Percentiles rank a stretch among this genome's conserved stretches.
These are phyloP conservation scores for Mycena latifolia DNA, from an alignment of 768 basidiomycete genomes.

Conservation along the genomic window DNA sequence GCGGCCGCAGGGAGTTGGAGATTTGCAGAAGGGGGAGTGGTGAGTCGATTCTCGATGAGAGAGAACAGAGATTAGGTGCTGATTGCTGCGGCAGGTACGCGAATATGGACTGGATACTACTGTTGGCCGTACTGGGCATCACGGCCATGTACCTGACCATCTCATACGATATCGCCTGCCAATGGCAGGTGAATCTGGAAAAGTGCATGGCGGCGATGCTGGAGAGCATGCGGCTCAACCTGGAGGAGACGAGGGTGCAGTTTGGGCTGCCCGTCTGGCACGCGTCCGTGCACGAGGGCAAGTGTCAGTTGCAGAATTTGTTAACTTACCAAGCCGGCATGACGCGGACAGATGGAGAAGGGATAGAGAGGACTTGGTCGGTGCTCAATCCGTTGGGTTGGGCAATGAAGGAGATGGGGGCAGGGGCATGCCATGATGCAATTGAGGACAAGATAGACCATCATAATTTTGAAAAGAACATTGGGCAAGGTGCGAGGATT, in stretches of 20 bases:
- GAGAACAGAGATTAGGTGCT: no score
- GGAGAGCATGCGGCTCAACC: no score
- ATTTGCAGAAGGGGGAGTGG: conserved; percentile 39
- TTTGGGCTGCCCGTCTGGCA: conserved; percentile 35
- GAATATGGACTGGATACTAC: conserved; percentile 41
- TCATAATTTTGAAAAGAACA: conserved; percentile 32
- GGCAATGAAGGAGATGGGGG: conserved; percentile 48
- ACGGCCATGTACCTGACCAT: conserved; percentile 11
- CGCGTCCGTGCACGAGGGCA: conserved; percentile 28
- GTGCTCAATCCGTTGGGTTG: conserved; percentile 37
- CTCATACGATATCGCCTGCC: conserved; percentile 44
- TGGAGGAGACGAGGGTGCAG: neutral
- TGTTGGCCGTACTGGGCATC: conserved; percentile 12
- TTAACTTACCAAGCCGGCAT: conserved; percentile 24
- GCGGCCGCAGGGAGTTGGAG: conserved; percentile 21
- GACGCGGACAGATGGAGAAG: conserved; percentile 28
- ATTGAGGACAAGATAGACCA: conserved; percentile 44
- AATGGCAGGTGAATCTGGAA: conserved; percentile 29
- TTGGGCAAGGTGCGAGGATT: neutral
- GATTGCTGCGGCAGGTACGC: conserved; percentile 33
- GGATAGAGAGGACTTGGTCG: conserved; percentile 44
- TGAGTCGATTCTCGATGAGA: no score
- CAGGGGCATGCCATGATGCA: conserved; percentile 37
- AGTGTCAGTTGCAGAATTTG: conserved; percentile 28
- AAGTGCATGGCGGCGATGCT: neutral